phyloP scores from a whole-genome alignment of 140 eudicot genomes.

The Flaveria floridana region DNA sequence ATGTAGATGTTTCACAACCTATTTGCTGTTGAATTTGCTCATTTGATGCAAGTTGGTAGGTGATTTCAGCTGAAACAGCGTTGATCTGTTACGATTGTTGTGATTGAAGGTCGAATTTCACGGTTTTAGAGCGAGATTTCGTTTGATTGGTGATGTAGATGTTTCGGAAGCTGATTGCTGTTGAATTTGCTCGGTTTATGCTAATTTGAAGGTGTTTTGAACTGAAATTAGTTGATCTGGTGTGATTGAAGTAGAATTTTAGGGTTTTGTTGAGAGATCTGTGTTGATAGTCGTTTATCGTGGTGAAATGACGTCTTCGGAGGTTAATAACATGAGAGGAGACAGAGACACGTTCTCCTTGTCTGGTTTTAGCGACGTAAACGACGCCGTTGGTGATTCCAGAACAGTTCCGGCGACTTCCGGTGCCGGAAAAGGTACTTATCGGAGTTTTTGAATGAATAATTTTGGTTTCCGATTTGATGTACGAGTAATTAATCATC shows the following conservation, averaged over 20 bases:
- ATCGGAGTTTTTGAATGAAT: background rate
- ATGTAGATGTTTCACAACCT: conserved; percentile 25
- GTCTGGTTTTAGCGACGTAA: conserved; percentile 18
- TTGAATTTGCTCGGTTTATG: conserved; percentile 16
- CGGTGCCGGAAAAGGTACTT: conserved; percentile 61
- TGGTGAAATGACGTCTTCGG: conserved; percentile 64
- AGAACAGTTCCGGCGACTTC: conserved; percentile 35
- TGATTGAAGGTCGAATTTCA: background rate
- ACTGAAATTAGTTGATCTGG: conserved; percentile 23
- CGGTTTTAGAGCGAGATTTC: background rate
- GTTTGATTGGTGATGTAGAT: conserved; percentile 22
- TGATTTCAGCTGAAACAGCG: background rate
- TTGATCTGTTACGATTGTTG: background rate
- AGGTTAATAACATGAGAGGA: conserved; percentile 39
- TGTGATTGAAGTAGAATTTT: conserved; percentile 3
- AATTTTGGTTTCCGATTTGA: background rate
- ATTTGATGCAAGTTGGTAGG: background rate
- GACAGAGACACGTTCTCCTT: conserved; percentile 38
- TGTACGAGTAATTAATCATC: background rate
- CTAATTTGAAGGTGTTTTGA: conserved; percentile 19
- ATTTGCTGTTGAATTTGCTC: conserved; percentile 1
- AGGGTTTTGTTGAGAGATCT: conserved; percentile 38
- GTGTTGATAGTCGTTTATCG: conserved; percentile 30
- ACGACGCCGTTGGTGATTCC: conserved; percentile 32
- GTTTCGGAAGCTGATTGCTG: background rate